Percentiles rank a stretch among this genome's conserved stretches.
Conservation (phyloP, 192 early-diverging fungal species). For the Bifiguratus adelaidae region DNA sequence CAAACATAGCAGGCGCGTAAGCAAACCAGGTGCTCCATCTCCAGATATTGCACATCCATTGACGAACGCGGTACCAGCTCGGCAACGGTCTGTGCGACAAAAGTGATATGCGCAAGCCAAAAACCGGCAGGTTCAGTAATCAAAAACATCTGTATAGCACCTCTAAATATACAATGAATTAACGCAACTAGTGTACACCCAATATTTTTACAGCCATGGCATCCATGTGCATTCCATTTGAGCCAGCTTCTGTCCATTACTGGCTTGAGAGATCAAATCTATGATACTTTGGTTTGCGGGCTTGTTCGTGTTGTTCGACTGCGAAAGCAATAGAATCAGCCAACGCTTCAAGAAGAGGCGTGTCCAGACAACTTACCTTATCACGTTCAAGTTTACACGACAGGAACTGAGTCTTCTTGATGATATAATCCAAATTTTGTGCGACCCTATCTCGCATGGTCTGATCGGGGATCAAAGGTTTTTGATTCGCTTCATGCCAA, state of each 20-base stretch:
- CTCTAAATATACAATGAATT: too few relatives aligned
- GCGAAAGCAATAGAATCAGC: slow-evolving; percentile 18
- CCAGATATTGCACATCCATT: too few relatives aligned
- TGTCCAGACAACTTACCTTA: slow-evolving; percentile 31
- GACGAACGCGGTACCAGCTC: too few relatives aligned
- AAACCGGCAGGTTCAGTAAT: too few relatives aligned
- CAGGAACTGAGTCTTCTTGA: slow-evolving; percentile 53
- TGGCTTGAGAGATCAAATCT: slow-evolving; percentile 83
- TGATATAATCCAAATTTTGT: slow-evolving; percentile 61
- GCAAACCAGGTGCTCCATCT: too few relatives aligned
- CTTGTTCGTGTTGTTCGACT: slow-evolving; percentile 25
- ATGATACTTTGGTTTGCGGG: slow-evolving; percentile 80
- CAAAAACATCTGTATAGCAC: too few relatives aligned
- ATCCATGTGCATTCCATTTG: slow-evolving; percentile 94
- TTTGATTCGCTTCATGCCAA: slow-evolving; percentile 55
- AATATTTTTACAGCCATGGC: slow-evolving; percentile 68
- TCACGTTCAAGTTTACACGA: slow-evolving; percentile 68
- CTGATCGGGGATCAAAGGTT: slow-evolving; percentile 42
- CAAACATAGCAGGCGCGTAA: too few relatives aligned
- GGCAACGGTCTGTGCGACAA: too few relatives aligned
- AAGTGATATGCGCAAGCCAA: too few relatives aligned
- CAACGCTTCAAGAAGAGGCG: background rate
- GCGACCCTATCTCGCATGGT: slow-evolving; percentile 56
- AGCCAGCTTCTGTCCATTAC: slow-evolving; percentile 85
- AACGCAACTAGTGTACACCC: too few relatives aligned